Percentiles rank a stretch among this genome's conserved stretches.
These are phyloP conservation scores for Trichophyton equinum DNA, from an alignment of 2,329 filamentous ascomycete species.

Conservation along the genomic window DNA sequence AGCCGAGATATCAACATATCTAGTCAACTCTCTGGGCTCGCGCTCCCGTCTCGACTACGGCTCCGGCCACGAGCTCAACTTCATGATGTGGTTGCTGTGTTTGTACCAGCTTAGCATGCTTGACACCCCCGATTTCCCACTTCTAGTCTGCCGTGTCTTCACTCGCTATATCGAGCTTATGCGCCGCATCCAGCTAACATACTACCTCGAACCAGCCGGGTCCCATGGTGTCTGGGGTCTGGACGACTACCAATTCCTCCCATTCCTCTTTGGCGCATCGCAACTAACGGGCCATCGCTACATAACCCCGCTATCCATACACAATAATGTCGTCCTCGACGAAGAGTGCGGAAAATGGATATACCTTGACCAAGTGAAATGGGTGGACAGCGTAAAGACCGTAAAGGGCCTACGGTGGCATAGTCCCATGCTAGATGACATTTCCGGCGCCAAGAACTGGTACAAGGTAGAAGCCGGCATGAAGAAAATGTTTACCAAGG, in stretches of 20 bases:
- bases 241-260: slow-evolving; percentile 94
- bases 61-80: slow-evolving; percentile 94
- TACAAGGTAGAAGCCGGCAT: slow-evolving; percentile 86
- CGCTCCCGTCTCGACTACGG: slow-evolving; percentile 85
- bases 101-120: slow-evolving; percentile 67
- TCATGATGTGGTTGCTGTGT: slow-evolving; percentile 91
- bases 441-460: slow-evolving; percentile 82
- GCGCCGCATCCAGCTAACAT: slow-evolving; percentile 76
- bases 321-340: slow-evolving; percentile 76
- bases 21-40: slow-evolving; percentile 76
- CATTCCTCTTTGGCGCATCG: slow-evolving; percentile 86
- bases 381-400: slow-evolving; percentile 93
- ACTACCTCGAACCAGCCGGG: slow-evolving; percentile 92
- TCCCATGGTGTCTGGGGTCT: slow-evolving; percentile 97
- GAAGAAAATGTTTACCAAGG: slow-evolving; percentile 90
- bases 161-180: slow-evolving; percentile 72
- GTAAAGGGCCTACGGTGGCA: slow-evolving; percentile 93
- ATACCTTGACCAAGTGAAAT: slow-evolving; percentile 83
- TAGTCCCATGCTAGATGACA: slow-evolving; percentile 95
- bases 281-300: slow-evolving; percentile 77
- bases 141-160: slow-evolving; percentile 67
- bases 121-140: slow-evolving; percentile 52
- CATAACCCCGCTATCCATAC: slow-evolving; percentile 68
- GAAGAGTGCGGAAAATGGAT: slow-evolving; percentile 74
- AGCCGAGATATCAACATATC: slow-evolving; percentile 64